Base-by-base conservation (phyloP, 2,329 filamentous ascomycete genomes). In the Calonectria fujianensis region DNA sequence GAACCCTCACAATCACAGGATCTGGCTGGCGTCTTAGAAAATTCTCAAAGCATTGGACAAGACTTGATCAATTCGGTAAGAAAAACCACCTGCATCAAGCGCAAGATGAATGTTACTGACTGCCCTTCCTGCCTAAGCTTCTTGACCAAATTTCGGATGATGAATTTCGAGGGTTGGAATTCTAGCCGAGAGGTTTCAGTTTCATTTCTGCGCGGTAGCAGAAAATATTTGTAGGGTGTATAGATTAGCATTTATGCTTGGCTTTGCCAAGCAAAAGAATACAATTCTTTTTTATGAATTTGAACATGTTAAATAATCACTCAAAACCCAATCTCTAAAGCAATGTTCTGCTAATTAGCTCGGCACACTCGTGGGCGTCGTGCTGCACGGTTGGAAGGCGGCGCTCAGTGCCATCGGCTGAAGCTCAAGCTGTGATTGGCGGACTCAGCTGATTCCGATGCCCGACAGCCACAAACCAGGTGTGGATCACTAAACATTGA, bases 31-130 rank as follows among this genome's bases (percentile, higher is more conserved):
- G n/a, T 24, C 18, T 35, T 45, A 10, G 64, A 69, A 3, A 13
- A 27, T 14, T 39, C 27, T 24, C 64, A 64, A 41, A 32, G 48
- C 7, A 45, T 69, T 16, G 65, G 65, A 4, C 70, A 73, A 20
- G 65, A 69, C 16, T 18, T 73, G 10, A 73, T 73, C 18, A 63
- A 69, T 16, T 73, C 70, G n/a, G 70, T 72, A 54, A 63, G 64
- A 31, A n/a, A 2, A 18, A 20, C 1, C 2, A 1, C 14, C 1
- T 29, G 5, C n/a, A n/a, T 31, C 20, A 11, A 35, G 24, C 4
- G 5, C 5, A 14, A 16, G 24, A 13, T 1, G 5, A 29, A 11
- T 13, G 35, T 18, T 11, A 10, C 41, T 63, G 51, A 68, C 41
- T n/a, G 1, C 5, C 8, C n/a, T 13, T 13, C n/a, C 20, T 14